Conservation (phyloP, 2,329 filamentous ascomycete genomes). For the Aspergillus sp. region DNA sequence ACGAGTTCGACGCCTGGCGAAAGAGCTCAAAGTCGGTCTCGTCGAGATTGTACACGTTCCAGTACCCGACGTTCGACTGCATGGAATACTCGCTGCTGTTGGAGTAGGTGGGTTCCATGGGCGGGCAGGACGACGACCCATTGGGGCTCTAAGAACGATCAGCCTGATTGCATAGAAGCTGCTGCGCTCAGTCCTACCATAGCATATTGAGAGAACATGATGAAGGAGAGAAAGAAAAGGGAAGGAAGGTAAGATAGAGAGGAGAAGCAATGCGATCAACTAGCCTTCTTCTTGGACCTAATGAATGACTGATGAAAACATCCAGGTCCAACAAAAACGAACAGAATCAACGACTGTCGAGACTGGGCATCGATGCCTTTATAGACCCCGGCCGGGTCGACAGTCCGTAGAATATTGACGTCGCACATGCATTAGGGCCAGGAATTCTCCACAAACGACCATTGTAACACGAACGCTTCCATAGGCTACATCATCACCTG, state of each 20-base stretch:
- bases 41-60: slow-evolving; percentile 14
- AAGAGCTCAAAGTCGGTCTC: slow-evolving; percentile 10
- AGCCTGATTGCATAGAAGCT: background rate
- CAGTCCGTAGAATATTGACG: slow-evolving; percentile 5
- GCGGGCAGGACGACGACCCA: slow-evolving; percentile 13
- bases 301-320: background rate
- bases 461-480: slow-evolving; percentile 15
- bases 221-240: background rate
- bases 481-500: slow-evolving; percentile 21
- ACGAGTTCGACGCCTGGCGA: background rate
- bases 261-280: background rate
- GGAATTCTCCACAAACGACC: slow-evolving; percentile 10
- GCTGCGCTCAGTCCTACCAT: slow-evolving; percentile 7
- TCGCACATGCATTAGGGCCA: slow-evolving; percentile 20
- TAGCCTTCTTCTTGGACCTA: background rate
- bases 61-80: slow-evolving; percentile 14
- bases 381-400: background rate
- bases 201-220: slow-evolving; percentile 11
- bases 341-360: background rate
- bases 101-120: slow-evolving; percentile 23
- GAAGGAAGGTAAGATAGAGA: background rate
- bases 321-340: background rate
- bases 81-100: slow-evolving; percentile 18
- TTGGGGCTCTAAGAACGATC: slow-evolving; percentile 10
- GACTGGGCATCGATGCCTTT: background rate